Percentiles rank a stretch among this genome's conserved stretches.
phyloP scores from a whole-genome alignment of 75 land plant species.

The Selaginella moellendorffii region DNA sequence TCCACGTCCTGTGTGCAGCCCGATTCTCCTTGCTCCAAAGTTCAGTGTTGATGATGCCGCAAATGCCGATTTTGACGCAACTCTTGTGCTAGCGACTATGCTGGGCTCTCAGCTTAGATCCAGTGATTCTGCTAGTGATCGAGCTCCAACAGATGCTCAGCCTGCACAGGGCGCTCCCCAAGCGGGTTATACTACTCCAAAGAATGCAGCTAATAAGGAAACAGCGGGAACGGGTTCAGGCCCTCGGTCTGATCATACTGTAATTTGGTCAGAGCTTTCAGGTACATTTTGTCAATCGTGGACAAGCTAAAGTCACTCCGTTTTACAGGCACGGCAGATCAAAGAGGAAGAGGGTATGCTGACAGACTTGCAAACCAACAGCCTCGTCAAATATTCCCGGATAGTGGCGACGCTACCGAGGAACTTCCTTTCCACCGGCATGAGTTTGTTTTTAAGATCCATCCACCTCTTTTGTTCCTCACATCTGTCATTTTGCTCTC shows the following conservation, averaged over 20 bases:
- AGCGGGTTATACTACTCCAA: slow-evolving; percentile 14
- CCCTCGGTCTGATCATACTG: slow-evolving; percentile 63
- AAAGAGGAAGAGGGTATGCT: neutral
- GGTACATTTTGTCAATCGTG: slow-evolving; percentile 45
- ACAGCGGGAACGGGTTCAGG: slow-evolving; percentile 20
- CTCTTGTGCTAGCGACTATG: slow-evolving; percentile 89
- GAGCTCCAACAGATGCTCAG: slow-evolving; percentile 10
- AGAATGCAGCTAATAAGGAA: slow-evolving; percentile 14
- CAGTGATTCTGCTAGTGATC: slow-evolving; percentile 24
- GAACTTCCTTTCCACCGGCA: slow-evolving; percentile 17
- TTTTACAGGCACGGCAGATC: slow-evolving; percentile 6
- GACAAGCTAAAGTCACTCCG: slow-evolving; percentile 17
- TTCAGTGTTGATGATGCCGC: slow-evolving; percentile 84
- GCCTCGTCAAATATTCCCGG: slow-evolving; percentile 12
- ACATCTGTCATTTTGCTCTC: neutral
- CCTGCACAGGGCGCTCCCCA: slow-evolving; percentile 14
- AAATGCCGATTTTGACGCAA: slow-evolving; percentile 73
- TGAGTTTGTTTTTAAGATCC: neutral
- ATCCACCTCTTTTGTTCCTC: neutral
- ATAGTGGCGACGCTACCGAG: slow-evolving; percentile 33
- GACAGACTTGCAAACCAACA: slow-evolving; percentile 1
- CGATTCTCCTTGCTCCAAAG: slow-evolving; percentile 82
- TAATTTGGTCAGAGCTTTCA: slow-evolving; percentile 93
- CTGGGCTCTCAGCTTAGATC: slow-evolving; percentile 56
- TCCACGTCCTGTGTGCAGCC: slow-evolving; percentile 36